Base-by-base conservation (phyloP, 192 early-diverging fungal species). In the Backusella australiensis region DNA sequence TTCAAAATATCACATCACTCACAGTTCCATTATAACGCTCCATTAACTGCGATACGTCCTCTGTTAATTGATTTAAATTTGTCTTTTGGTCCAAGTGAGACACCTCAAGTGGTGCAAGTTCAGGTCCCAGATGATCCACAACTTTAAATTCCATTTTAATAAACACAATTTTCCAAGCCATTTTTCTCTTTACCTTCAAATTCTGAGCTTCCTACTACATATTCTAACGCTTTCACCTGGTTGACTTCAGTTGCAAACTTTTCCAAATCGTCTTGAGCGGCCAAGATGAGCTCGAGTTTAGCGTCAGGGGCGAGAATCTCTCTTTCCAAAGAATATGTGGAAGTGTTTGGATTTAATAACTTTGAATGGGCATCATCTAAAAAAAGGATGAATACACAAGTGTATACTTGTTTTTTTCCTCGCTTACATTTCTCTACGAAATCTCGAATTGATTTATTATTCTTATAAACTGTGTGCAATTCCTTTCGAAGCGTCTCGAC, bases 21-120 rank as follows among this genome's bases (percentile, higher is more conserved):
- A 85, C 84, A 53, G 73, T 71, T 70, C 75, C 67, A 73, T 84
- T 86, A 71, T 86, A 86, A 56, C 68, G 74, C n/a, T 83, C 78
- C 78, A 86, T 75, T n/a, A 83, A 53, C n/a, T 46, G 38, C 26
- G 82, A 80, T 59, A 83, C 38, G 9, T 74, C 49, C 3, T 74
- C 39, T 26, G 85, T 84, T 6, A 70, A 39, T 67, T 83, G 73
- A 44, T 73, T 70, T 12, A 77, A 21, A 70, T 74, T 39, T 6
- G 52, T 71, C 26, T 42, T 39, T 75, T 86, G 85, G 17, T 84
- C 75, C 5, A 52, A 21, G 63, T 84, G 82, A 34, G 38, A 38
- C n/a, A 78, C 56, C 53, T 84, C 80, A 23, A 86, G 66, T 26
- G 77, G 80, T 23, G 78, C 42, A 36, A 86, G 49, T 34, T 81